Percentiles rank a stretch among this genome's conserved stretches.
Conservation (phyloP, 2,329 filamentous ascomycete genomes). For the Colletotrichum coccodes region DNA sequence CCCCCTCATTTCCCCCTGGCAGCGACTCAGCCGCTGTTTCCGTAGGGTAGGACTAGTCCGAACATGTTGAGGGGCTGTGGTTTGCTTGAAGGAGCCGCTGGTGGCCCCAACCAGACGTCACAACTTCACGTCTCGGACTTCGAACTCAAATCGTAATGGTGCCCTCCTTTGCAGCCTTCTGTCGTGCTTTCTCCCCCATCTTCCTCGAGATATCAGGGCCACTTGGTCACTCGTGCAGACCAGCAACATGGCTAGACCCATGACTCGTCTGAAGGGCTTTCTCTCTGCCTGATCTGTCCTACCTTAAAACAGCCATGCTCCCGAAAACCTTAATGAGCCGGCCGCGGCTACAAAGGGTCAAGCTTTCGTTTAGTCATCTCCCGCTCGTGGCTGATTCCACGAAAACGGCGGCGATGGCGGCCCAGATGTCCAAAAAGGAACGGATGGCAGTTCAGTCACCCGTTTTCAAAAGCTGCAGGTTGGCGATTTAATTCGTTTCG, state of each 20-base stretch:
- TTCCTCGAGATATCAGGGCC: not conserved
- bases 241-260: conserved; percentile 7
- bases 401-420: not conserved
- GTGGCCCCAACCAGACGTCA: conserved; percentile 9
- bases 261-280: conserved; percentile 23
- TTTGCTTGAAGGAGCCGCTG: conserved; percentile 7
- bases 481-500: not conserved
- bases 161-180: not conserved
- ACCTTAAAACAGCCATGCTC: not conserved
- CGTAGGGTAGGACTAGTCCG: conserved; percentile 4
- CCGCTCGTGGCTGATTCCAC: not conserved
- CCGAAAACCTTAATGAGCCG: conserved; percentile 9
- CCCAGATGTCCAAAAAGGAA: conserved; percentile 5
- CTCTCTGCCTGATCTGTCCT: not conserved
- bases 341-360: not conserved
- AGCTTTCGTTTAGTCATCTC: not conserved
- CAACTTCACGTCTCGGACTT: conserved; percentile 25
- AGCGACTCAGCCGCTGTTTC: not conserved
- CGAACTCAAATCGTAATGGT: conserved; percentile 8
- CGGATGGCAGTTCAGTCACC: conserved; percentile 24
- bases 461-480: conserved; percentile 8
- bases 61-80: not conserved
- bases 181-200: not conserved
- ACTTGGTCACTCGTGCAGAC: conserved; percentile 2
- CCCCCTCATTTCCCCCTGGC: not conserved